These are phyloP conservation scores for Populus nigra DNA, from an alignment of 345 rosid genomes.

Conservation along the genomic window DNA sequence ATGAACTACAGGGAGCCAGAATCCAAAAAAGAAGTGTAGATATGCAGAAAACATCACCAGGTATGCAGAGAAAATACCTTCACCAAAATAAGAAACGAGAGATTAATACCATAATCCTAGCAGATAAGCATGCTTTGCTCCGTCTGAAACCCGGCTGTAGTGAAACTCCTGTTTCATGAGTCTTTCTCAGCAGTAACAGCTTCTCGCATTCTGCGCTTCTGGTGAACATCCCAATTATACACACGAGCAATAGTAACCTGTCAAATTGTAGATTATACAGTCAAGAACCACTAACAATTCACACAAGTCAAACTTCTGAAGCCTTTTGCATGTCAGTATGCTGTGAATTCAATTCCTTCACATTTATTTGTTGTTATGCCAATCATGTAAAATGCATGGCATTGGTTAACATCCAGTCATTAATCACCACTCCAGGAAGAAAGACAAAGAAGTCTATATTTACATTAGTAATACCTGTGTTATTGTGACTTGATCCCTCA, in stretches of 20 bases:
- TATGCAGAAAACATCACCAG: background rate
- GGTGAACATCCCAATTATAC: conserved; percentile 92
- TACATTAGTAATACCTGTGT: conserved; percentile 61
- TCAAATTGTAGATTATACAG: background rate
- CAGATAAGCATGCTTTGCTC: background rate
- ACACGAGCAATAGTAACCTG: conserved; percentile 89
- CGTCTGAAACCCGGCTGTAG: background rate
- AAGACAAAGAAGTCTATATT: background rate
- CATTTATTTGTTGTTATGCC: background rate
- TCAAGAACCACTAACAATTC: background rate
- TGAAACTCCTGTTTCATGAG: conserved; percentile 26
- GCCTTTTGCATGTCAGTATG: background rate
- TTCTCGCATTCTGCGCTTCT: conserved; percentile 58
- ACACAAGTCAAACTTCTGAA: background rate
- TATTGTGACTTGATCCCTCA: conserved; percentile 93
- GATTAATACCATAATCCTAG: conserved; percentile 14
- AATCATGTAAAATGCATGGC: background rate
- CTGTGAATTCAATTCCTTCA: background rate
- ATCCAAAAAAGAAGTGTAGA: conserved; percentile 1
- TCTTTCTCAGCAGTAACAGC: conserved; percentile 41
- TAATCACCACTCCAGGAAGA: conserved; percentile 2
- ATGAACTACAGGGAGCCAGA: background rate
- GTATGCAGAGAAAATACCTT: conserved; percentile 13
- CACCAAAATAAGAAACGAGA: conserved; percentile 9
- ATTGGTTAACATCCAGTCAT: background rate